A percentile compares a stretch with the other conserved stretches of the same genome.
Evolutionary conservation across 805 yeast genomes (phyloP).

Genomic region (Saturnispora mendoncae): DNA sequence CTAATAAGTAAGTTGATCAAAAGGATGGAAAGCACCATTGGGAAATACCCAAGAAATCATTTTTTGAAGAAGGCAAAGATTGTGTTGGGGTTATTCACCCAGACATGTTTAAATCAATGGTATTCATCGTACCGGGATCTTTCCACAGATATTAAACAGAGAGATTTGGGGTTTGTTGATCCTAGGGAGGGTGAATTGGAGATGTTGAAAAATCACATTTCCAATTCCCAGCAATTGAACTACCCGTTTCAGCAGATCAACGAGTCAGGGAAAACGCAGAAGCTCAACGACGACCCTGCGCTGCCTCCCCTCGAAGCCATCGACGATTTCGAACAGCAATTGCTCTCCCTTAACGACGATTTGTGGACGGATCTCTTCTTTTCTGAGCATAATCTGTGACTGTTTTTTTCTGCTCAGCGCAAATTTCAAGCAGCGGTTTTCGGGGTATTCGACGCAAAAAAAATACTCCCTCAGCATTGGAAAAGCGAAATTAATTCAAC

Average conservation of each 20-base stretch:
- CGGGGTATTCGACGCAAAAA: slow-evolving; percentile 8
- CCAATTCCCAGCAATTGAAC: neutral
- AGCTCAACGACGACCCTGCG: neutral
- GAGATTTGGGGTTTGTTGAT: slow-evolving; percentile 1
- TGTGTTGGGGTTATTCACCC: slow-evolving; percentile 49
- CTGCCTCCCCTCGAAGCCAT: neutral
- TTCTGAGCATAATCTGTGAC: slow-evolving; percentile 15
- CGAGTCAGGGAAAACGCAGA: neutral
- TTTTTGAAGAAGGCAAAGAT: slow-evolving; percentile 45
- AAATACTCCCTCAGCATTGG: neutral
- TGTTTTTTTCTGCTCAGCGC: slow-evolving; percentile 12
- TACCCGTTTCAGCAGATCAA: neutral
- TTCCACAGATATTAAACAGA: slow-evolving; percentile 10
- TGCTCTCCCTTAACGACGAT: slow-evolving; percentile 54
- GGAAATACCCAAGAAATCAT: slow-evolving; percentile 37
- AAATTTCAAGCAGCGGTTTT: slow-evolving; percentile 9
- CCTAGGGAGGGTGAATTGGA: slow-evolving; percentile 5
- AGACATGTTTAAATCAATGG: slow-evolving; percentile 53
- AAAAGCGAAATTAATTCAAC: neutral
- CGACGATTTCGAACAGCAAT: slow-evolving; percentile 25
- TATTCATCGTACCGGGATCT: slow-evolving; percentile 17
- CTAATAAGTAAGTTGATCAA: slow-evolving; percentile 21
- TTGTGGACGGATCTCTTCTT: slow-evolving; percentile 56
- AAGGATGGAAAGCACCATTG: slow-evolving; percentile 24
- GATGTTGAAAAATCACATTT: neutral